Evolutionary conservation across 2,329 filamentous ascomycete genomes (phyloP).

Genomic region (Claviceps fusiformis): DNA sequence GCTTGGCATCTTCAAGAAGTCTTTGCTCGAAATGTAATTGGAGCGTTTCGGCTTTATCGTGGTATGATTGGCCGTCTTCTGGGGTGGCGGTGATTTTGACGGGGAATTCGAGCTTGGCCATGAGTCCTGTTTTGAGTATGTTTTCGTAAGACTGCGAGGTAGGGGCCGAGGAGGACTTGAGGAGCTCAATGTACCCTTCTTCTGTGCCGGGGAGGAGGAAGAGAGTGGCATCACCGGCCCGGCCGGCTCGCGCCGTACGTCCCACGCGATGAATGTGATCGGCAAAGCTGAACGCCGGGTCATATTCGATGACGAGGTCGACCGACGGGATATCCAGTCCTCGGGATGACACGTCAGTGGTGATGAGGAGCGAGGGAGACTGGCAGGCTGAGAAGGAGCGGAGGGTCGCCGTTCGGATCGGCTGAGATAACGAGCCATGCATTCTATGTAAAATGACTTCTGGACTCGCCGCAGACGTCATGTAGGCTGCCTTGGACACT

Average conservation of each 20-base stretch:
- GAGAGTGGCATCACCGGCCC: constrained; percentile 71
- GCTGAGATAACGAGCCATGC: constrained; percentile 82
- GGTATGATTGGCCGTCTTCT: constrained; percentile 28
- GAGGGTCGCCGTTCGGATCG: constrained; percentile 75
- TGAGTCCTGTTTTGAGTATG: constrained; percentile 52
- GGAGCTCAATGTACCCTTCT: constrained; percentile 73
- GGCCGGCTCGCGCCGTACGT: constrained; percentile 84
- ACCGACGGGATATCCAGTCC: constrained; percentile 92
- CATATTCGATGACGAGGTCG: constrained; percentile 90
- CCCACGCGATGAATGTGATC: constrained; percentile 94
- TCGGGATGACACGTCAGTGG: constrained; percentile 89
- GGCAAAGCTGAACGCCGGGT: constrained; percentile 83
- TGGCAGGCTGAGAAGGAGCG: constrained; percentile 61
- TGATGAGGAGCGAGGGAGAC: constrained; percentile 71
- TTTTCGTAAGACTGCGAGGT: constrained; percentile 38
- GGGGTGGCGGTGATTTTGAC: constrained; percentile 50
- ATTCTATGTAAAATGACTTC: constrained; percentile 68
- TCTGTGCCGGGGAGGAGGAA: constrained; percentile 87
- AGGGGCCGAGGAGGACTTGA: constrained; percentile 39
- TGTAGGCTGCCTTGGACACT: constrained; percentile 53
- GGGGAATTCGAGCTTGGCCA: constrained; percentile 47
- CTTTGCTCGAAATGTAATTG: constrained; percentile 49
- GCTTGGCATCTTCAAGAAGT: constrained; percentile 45
- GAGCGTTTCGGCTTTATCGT: constrained; percentile 40
- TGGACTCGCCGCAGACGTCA: constrained; percentile 63